Base-by-base conservation (phyloP, 2,329 filamentous ascomycete species). In the Beauveria rudraprayagi region DNA sequence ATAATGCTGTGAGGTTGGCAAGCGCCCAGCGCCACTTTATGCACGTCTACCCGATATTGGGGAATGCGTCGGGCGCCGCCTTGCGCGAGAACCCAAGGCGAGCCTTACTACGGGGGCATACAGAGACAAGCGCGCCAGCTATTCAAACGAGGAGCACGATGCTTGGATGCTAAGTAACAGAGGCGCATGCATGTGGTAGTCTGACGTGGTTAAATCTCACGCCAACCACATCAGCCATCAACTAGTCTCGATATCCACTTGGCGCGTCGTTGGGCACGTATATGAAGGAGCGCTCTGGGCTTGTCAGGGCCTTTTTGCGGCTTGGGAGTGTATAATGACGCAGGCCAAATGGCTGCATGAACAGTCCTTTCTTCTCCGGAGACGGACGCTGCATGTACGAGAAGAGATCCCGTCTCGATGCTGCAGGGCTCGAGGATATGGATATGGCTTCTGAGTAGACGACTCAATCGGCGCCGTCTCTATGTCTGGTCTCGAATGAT, bases 201-300 rank as follows among this genome's bases (percentile, higher is more conserved):
- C 56, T 59, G 56, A 59, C 56, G 56, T 59, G 56, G 54, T 59
- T 59, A 26, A 44, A 59, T 59, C 47, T 44, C 37, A 59, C 37
- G 37, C 56, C 56, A 59, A 37, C 48, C 56, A 59, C 26, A 41
- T 59, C 47, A 50, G 37, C 56, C 48, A 53, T 53, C 16, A 34
- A 58, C 34, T 41, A 41, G 56, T 50, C 22, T 26, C 26, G 26
- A 52, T 48, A 44, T 28, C 48, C 56, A 44, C 47, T 50, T 46
- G 51, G 34, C 14, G 47, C 48, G 56, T 52, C 37, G 40, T 59
- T 59, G 56, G 56, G 48, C 56, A 59, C 34, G 47, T 46, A 51
- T 44, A 34, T 37, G 14, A 59, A 40, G 56, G 19, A 51, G 34
- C 37, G 43, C 40, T 19, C 11, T 10, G 24, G 11, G 22, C 19